These are phyloP conservation scores for Kuraishia ogatae DNA, from an alignment of 805 yeast genomes.

Conservation along the genomic window DNA sequence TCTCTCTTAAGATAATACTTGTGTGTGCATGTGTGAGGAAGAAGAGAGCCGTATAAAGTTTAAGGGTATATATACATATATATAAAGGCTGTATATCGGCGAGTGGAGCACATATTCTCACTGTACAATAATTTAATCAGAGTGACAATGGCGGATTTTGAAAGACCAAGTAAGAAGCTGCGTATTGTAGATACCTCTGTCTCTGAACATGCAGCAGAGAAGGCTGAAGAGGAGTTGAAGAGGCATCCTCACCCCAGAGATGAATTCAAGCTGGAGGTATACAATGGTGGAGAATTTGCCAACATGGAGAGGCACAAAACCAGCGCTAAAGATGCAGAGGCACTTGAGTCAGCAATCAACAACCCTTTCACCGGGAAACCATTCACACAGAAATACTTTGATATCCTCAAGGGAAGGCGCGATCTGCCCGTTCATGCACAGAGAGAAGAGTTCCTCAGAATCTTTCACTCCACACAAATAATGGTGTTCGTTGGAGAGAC, in stretches of 20 bases:
- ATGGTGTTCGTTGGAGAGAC: conserved; percentile 99
- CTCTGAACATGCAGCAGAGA: conserved; percentile 61
- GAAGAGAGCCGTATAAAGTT: background rate
- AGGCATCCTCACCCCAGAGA: conserved; percentile 37
- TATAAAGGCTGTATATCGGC: no score
- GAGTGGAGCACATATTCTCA: no score
- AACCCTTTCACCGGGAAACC: conserved; percentile 77
- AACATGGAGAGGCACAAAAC: conserved; percentile 52
- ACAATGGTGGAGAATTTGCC: conserved; percentile 59
- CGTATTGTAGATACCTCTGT: conserved; percentile 39
- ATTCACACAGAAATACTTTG: conserved; percentile 61
- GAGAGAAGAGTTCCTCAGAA: conserved; percentile 76
- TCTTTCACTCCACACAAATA: conserved; percentile 82
- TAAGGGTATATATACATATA: background rate
- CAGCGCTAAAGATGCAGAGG: conserved; percentile 52
- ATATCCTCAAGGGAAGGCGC: conserved; percentile 70
- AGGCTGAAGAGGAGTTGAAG: conserved; percentile 46
- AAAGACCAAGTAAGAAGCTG: conserved; percentile 40
- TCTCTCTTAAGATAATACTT: background rate
- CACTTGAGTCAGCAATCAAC: conserved; percentile 43
- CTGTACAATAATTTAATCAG: background rate
- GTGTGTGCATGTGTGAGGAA: background rate
- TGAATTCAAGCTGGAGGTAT: conserved; percentile 33
- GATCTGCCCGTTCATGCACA: conserved; percentile 92
- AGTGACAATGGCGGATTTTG: conserved; percentile 17